Evolutionary conservation across 257 asterid genomes (phyloP), one percentile per base, ranked within the genome.

Genomic region (Rauvolfia tetraphylla): DNA sequence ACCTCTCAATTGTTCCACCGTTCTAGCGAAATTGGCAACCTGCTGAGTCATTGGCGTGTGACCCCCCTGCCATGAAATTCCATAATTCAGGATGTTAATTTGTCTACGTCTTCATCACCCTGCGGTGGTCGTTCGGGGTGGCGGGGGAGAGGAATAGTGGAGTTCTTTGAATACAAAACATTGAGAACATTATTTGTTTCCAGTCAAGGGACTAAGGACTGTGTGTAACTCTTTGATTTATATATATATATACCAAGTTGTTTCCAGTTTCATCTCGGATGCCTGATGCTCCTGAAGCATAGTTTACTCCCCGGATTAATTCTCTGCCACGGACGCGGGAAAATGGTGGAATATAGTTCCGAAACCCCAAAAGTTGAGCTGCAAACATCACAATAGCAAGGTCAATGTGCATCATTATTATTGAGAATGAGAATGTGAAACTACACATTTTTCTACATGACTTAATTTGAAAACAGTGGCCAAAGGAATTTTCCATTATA

Each of bases 221-320:
- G n/a, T n/a, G n/a, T n/a, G n/a, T n/a, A n/a, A n/a, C n/a, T n/a
- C n/a, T n/a, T n/a, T n/a, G n/a, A n/a, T n/a, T n/a, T n/a, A n/a
- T n/a, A n/a, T n/a, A n/a, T n/a, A n/a, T n/a, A 46, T 61, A 10
- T 87, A 91, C 98, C 93, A 93, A 74, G 75, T 93, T 91, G 78
- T 91, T 86, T 77, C 98, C 98, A n/a, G 98, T 93, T 88, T 93
- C 98, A 68, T 89, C 96, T 57, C 96, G 81, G 17, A 93, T 93
- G 71, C 98, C 98, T 14, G 97, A 86, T 25, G 98, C 98, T 65
- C 97, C 98, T 1, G 98, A 93, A 48, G 98, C 97, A 49, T 81
- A 93, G 78, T 93, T 93, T 49, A 87, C 90, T 75, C 98, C 98
- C 66, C 76, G 85, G 22, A 91, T 87, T 57, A 90, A 71, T 34